A percentile compares a stretch with the other conserved stretches of the same genome.
Conservation (phyloP, 805 yeast genomes). For the Saturnispora galanensis region DNA sequence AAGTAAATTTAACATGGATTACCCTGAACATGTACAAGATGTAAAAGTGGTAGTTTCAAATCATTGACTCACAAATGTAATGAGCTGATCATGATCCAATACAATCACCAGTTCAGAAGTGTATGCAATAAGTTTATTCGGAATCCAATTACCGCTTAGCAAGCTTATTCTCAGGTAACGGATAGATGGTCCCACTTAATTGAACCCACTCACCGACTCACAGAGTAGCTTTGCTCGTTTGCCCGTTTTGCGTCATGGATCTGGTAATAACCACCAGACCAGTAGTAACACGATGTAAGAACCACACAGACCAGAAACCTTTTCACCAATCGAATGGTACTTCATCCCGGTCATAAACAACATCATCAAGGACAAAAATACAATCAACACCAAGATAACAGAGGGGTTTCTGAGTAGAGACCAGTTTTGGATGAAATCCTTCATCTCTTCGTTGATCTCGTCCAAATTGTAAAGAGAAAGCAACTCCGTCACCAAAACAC, state of each 20-base stretch:
- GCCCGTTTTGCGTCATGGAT: not conserved
- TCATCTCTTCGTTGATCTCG: constrained; percentile 11
- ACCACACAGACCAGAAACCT: constrained; percentile 53
- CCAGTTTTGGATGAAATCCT: constrained; percentile 1
- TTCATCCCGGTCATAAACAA: constrained; percentile 71
- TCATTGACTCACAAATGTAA: too few relatives aligned
- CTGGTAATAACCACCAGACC: constrained; percentile 7
- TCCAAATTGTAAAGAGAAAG: constrained; percentile 15
- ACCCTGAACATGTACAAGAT: too few relatives aligned
- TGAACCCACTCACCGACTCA: too few relatives aligned
- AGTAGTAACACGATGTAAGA: constrained; percentile 45
- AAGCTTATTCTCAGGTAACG: too few relatives aligned
- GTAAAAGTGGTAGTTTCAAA: too few relatives aligned
- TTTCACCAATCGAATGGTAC: constrained; percentile 76
- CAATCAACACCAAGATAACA: constrained; percentile 23
- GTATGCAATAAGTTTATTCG: too few relatives aligned
- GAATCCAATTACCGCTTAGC: too few relatives aligned
- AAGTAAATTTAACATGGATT: too few relatives aligned
- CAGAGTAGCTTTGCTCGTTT: too few relatives aligned
- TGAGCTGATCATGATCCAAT: too few relatives aligned
- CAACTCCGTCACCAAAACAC: constrained; percentile 59
- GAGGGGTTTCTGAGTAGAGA: constrained; percentile 15
- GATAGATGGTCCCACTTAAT: too few relatives aligned
- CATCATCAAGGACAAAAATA: constrained; percentile 75
- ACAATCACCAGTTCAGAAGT: too few relatives aligned